These are phyloP conservation scores for Jimgerdemannia flammicorona DNA, from an alignment of 192 early-diverging fungal species.

Conservation along the genomic window DNA sequence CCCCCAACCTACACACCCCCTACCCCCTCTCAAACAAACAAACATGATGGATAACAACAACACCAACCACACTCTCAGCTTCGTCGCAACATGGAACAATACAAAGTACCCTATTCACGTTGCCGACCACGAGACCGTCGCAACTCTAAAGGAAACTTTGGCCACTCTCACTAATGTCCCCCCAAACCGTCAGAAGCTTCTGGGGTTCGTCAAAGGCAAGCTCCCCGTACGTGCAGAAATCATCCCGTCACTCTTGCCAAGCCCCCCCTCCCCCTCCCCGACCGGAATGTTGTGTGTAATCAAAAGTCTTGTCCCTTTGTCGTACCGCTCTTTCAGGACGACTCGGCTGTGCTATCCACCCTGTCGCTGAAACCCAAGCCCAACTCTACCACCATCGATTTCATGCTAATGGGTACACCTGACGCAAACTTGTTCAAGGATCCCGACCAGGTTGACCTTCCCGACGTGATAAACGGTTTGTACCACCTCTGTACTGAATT, in stretches of 20 bases:
- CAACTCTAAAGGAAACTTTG: conserved; percentile 4
- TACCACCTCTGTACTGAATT: not conserved
- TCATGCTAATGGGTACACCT: conserved; percentile 51
- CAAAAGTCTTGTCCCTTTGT: conserved; percentile 1
- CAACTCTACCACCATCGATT: conserved; percentile 11
- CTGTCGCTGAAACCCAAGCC: conserved; percentile 10
- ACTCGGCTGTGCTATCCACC: conserved; percentile 7
- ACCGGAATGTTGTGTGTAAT: too few species aligned
- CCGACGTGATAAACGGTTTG: conserved; percentile 45
- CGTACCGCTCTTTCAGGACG: not conserved
- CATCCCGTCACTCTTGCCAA: too few species aligned
- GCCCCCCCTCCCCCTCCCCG: too few species aligned
- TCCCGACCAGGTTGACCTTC: conserved; percentile 36
- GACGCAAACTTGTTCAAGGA: conserved; percentile 53
- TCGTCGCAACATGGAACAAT: conserved; percentile 15
- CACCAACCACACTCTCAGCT: conserved; percentile 4
- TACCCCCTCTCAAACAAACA: not conserved
- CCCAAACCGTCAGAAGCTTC: conserved; percentile 63
- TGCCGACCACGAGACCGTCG: conserved; percentile 7
- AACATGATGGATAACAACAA: not conserved
- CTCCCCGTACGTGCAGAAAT: conserved; percentile 39
- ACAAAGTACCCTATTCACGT: conserved; percentile 9
- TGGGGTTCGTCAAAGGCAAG: conserved; percentile 63
- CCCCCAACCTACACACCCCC: too few species aligned
- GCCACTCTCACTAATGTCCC: conserved; percentile 64